Evolutionary conservation across 208 protist genomes (phyloP), one percentile per base, ranked within the genome.

Genomic region (Crithidia expoeki): DNA sequence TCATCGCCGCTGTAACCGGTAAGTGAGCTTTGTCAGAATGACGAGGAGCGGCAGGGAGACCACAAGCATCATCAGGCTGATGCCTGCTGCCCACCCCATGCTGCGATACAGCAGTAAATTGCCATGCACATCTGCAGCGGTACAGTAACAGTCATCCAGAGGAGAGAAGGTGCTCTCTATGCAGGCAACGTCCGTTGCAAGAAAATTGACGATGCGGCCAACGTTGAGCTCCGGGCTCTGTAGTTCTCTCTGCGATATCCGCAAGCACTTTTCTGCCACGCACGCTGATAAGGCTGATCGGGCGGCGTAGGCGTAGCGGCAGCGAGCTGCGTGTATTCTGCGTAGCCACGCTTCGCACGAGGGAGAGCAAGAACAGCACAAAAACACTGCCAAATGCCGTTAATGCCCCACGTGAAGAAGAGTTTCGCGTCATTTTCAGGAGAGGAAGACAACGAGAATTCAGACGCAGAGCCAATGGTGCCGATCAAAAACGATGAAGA

Each of bases 191-290:
- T 72, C 66, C 9, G 28, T 56, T 21, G 66, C 21, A 17, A 72
- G 30, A 10, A 72, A 12, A 75, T 96, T 98, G 21, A 97, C 85
- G 42, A 98, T 86, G 12, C 91, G 80, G 23, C 94, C 94, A 10
- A 87, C 70, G 28, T 83, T 92, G 21, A 94, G 86, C 30, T 88
- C 86, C 16, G 95, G 93, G 25, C 84, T 74, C 11, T 75, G 38
- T 2, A 84, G 66, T 0, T 75, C 61, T 44, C 72, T 80, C 7
- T 62, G 46, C 10, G 75, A 64, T n/a, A 94, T 74, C 14, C 53
- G 74, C 4, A 95, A 68, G 17, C 89, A 88, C 67, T 98, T 98
- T 27, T 73, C 79, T 40, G 95, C 93, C 16, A 98, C 66, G 21
- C 88, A 68, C 34, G 55, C 55, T 0, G 33, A 60, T 4, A 60